Evolutionary conservation across 768 basidiomycete species (phyloP), one percentile per base, ranked within the genome.

Genomic region (Rhodotorula babjevae): DNA sequence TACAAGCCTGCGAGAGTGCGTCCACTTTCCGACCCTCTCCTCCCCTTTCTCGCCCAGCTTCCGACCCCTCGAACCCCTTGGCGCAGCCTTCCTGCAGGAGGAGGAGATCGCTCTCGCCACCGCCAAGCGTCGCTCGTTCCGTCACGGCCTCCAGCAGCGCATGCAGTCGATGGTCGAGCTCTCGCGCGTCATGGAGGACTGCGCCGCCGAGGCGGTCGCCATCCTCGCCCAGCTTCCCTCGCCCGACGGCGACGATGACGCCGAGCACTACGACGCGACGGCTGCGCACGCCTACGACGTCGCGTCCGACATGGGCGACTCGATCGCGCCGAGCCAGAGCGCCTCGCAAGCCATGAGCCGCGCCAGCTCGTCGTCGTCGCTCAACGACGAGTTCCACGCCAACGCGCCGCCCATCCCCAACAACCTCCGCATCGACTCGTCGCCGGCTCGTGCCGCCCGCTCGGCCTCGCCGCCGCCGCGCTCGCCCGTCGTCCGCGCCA

Each of bases 81-180:
- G 0, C 42, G 11, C 63, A 75, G 72, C 66, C 14, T 73, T 60
- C 67, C 47, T 79, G 19, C 77, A 77, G 31, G 67, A 75, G 7
- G 79, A 79, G 58, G 76, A 78, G 56, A 18, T 23, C 14, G 71
- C 73, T 0, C 67, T 79, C 29, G 68, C 65, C 2, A 69, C 71
- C 12, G 71, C 73, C 68, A 79, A 79, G 62, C 56, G 76, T 16
- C 67, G 69, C 12, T 76, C 77, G 46, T 78, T 77, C 70, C 61
- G 76, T 31, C 73, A 77, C 40, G 74, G 75, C 4, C 68, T 79
- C 18, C 68, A 70, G 16, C 57, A 75, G 56, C 60, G 79, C 29
- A 77, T 79, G 77, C 56, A 69, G 58, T 64, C 66, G 50, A 76
- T 78, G 77, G 74, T 64, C 49, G 75, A 76, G 19, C 69, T 78